Conservation (phyloP, 1,139 yeast genomes). For the Yamadazyma atmosphaerica region DNA sequence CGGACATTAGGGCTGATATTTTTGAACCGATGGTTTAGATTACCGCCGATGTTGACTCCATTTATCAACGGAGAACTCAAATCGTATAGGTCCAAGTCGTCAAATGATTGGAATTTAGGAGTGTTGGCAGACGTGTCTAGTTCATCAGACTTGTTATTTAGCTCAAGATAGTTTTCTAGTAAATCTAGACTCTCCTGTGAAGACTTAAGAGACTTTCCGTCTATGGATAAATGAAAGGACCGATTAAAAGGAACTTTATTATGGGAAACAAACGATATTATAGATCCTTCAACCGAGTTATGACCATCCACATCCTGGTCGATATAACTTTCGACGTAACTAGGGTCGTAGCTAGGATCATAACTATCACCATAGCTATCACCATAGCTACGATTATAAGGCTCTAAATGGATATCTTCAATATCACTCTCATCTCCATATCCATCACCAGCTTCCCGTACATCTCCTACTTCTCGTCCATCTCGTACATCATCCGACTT, state of each 20-base stretch:
- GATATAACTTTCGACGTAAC: constrained; percentile 1
- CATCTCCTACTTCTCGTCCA: too few relatives aligned
- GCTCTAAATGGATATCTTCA: too few relatives aligned
- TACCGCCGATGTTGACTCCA: constrained; percentile 38
- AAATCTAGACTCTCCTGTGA: constrained; percentile 27
- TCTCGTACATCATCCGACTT: too few relatives aligned
- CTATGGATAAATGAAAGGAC: constrained; percentile 34
- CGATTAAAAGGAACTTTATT: constrained; percentile 20
- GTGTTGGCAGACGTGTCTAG: constrained; percentile 7
- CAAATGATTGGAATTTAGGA: constrained; percentile 11
- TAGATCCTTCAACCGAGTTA: not conserved
- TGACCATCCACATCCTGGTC: not conserved
- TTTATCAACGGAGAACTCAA: constrained; percentile 37
- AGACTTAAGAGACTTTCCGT: constrained; percentile 17
- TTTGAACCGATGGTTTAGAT: constrained; percentile 17
- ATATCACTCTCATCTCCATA: too few relatives aligned
- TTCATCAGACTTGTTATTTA: constrained; percentile 7
- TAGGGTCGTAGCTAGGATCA: not conserved
- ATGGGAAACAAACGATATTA: constrained; percentile 8
- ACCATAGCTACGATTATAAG: not conserved
- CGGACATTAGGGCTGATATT: constrained; percentile 14
- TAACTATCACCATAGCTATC: not conserved
- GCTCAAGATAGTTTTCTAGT: constrained; percentile 35
- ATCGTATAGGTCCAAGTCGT: constrained; percentile 27
- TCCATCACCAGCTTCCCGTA: not conserved